Conservation (phyloP, 2,329 filamentous ascomycete genomes). For the Phyllosticta citrichinensis region DNA sequence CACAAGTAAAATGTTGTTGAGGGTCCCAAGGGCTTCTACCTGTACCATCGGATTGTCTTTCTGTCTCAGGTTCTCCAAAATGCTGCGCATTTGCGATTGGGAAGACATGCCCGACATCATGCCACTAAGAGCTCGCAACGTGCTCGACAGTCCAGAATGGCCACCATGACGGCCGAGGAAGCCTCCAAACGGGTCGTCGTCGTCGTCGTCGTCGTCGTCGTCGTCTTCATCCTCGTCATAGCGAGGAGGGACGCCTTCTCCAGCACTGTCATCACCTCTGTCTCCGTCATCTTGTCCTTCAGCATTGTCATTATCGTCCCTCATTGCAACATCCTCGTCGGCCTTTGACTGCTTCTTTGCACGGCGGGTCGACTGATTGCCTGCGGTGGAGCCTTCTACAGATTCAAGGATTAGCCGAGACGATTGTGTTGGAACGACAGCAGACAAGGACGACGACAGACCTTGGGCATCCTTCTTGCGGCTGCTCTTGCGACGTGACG, state of each 20-base stretch:
- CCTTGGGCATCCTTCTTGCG: slow-evolving; percentile 57
- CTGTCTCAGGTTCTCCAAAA: slow-evolving; percentile 53
- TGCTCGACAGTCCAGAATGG: slow-evolving; percentile 60
- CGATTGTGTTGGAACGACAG: not conserved
- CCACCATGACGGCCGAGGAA: slow-evolving; percentile 59
- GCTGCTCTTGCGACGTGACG: slow-evolving; percentile 65
- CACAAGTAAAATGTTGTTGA: slow-evolving; percentile 86
- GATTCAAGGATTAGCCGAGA: slow-evolving; percentile 8
- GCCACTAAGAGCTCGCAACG: slow-evolving; percentile 75
- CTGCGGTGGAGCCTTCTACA: slow-evolving; percentile 12
- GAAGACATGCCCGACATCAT: slow-evolving; percentile 82
- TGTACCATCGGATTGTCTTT: slow-evolving; percentile 82
- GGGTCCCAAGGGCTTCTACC: slow-evolving; percentile 81
- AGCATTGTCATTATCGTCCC: slow-evolving; percentile 51
- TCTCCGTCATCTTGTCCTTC: slow-evolving; percentile 34
- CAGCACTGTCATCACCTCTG: slow-evolving; percentile 48
- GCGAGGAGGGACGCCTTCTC: slow-evolving; percentile 48
- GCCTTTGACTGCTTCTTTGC: slow-evolving; percentile 27
- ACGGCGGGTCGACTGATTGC: slow-evolving; percentile 23
- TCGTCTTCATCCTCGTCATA: slow-evolving; percentile 45
- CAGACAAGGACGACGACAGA: slow-evolving; percentile 18
- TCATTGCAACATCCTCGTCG: slow-evolving; percentile 62
- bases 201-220: slow-evolving; percentile 50
- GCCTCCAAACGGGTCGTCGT: slow-evolving; percentile 50
- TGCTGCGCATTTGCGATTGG: slow-evolving; percentile 57